Base-by-base conservation (phyloP, 129 eudicot species). In the Ambrosia artemisiifolia region DNA sequence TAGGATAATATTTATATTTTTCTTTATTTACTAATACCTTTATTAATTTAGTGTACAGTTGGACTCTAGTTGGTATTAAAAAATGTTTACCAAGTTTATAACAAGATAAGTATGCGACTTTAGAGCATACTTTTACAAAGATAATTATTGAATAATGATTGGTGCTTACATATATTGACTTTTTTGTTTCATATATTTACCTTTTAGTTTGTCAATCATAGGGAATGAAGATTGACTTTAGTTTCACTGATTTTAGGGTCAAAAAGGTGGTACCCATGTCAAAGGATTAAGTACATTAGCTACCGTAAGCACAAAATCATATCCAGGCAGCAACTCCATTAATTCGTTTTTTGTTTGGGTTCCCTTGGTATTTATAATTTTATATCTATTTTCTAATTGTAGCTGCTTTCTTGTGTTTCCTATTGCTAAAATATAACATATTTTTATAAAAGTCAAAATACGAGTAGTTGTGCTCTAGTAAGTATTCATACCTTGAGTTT, bases 311-410 rank as follows among this genome's bases (percentile, higher is more conserved):
- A 69, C 43, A n/a, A 35, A 77, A 32, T 49, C 56, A 60, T 36
- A 65, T 43, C 35, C 46, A 51, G 57, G 81, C 63, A 77, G 81
- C 81, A 48, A 77, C 81, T 70, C 81, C 76, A 78, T 77, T 69
- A 3, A 12, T 35, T 14, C 9, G n/a, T 24, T 51, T 9, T 63
- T 77, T 51, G 70, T 63, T 63, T 16, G 12, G 33, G 28, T 61
- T 38, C 42, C 35, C 28, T 49, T 36, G 70, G 71, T 77, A 65
- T 65, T 65, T 42, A 20, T 65, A 65, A 32, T 33, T 20, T 7
- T 24, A 10, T 57, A 57, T 24, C 8, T 57, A 30, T 12, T 57
- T 16, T 12, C 32, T 16, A 16, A 16, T 51, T 51, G 28, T 56
- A 11, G n/a, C 24, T 24, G 16, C 30, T 57, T 57, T 57, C 63